These are phyloP conservation scores for Ramaria rubella DNA, from an alignment of 768 basidiomycete genomes.

Conservation along the genomic window DNA sequence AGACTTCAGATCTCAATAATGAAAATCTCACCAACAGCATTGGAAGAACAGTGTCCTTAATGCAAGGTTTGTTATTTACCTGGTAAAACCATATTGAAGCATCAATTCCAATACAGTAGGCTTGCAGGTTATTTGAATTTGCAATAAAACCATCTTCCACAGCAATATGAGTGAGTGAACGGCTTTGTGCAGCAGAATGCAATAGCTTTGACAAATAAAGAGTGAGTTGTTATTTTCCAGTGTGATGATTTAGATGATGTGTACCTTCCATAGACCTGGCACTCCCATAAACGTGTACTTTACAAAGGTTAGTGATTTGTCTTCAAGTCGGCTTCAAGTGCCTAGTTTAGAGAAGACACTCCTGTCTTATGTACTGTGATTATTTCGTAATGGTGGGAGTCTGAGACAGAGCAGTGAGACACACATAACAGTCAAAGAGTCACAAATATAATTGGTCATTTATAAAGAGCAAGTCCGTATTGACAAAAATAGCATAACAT, in stretches of 20 bases:
- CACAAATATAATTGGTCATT: not conserved
- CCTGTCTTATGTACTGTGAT: not conserved
- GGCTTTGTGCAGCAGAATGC: not conserved
- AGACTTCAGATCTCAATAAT: not conserved
- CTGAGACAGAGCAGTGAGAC: not conserved
- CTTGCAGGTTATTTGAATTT: not conserved
- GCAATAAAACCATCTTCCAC: not conserved
- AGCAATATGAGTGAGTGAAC: not conserved
- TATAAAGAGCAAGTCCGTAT: not conserved
- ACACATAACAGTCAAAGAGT: not conserved
- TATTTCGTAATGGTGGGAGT: no score
- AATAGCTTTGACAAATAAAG: not conserved
- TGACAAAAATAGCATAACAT: not conserved
- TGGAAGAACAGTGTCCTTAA: not conserved
- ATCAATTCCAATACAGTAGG: conserved; percentile 4
- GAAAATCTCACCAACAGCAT: not conserved
- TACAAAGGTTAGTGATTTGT: not conserved
- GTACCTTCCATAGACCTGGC: conserved; percentile 1
- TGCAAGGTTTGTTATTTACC: not conserved
- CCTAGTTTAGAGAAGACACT: not conserved
- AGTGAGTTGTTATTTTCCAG: not conserved
- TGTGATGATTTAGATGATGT: not conserved
- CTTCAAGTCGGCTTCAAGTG: not conserved
- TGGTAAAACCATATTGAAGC: no score
- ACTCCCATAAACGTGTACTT: conserved; percentile 8